Conservation (phyloP, 2,329 filamentous ascomycete species). For the Talaromyces sp. region DNA sequence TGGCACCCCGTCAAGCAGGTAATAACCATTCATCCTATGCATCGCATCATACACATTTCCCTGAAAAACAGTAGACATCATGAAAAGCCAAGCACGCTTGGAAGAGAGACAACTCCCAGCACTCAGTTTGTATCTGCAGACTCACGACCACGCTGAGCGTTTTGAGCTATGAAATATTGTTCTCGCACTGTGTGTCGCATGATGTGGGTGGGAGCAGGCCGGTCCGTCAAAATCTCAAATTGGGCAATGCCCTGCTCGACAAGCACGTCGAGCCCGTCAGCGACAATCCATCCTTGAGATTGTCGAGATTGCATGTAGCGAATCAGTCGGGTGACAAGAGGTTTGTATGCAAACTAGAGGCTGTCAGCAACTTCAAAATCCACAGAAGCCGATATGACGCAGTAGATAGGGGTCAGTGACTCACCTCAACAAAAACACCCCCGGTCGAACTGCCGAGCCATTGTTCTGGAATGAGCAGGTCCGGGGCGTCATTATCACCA, state of each 20-base stretch:
- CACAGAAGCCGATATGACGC: background rate
- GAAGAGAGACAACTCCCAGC: background rate
- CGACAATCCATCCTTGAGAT: constrained; percentile 38
- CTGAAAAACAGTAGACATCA: background rate
- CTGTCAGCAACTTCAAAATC: background rate
- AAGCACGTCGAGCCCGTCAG: constrained; percentile 40
- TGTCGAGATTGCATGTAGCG: constrained; percentile 34
- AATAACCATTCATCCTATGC: background rate
- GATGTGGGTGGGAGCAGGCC: constrained; percentile 34
- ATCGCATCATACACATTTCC: background rate
- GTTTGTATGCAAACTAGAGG: constrained; percentile 39
- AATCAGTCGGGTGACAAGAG: constrained; percentile 37
- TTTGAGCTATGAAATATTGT: constrained; percentile 9
- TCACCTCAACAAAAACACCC: constrained; percentile 41
- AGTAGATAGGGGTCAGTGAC: constrained; percentile 4
- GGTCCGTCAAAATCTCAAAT: constrained; percentile 39
- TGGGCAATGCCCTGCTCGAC: constrained; percentile 41
- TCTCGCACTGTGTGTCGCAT: constrained; percentile 28
- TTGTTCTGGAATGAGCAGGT: constrained; percentile 34
- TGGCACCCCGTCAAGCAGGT: background rate
- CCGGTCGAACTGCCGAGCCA: constrained; percentile 40
- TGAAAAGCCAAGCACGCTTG: background rate
- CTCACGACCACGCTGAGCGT: background rate
- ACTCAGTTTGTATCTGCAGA: background rate
- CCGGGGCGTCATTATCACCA: constrained; percentile 33